Percentiles rank a stretch among this genome's conserved stretches.
Conservation (phyloP, 805 yeast genomes). For the Diddensiella santjacobensis region DNA sequence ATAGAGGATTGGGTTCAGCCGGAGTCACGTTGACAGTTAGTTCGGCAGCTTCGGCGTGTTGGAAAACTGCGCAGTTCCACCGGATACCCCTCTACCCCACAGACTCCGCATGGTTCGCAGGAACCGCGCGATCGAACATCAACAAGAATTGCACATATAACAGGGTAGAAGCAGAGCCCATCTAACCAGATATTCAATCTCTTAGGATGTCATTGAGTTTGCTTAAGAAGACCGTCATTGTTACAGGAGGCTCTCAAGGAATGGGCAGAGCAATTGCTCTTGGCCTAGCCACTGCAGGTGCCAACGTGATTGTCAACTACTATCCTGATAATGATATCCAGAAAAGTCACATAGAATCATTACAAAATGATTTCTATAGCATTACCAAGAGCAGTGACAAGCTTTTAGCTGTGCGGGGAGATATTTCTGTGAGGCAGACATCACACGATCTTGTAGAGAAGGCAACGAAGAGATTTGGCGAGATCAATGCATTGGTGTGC, state of each 20-base stretch:
- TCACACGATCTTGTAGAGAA: slow-evolving; percentile 25
- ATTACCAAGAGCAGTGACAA: slow-evolving; percentile 19
- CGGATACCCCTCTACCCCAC: too few species aligned
- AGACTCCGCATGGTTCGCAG: too few species aligned
- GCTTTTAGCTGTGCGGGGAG: slow-evolving; percentile 40
- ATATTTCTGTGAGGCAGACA: slow-evolving; percentile 40
- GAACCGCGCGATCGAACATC: too few species aligned
- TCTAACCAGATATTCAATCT: too few species aligned
- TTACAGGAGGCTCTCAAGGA: slow-evolving; percentile 54
- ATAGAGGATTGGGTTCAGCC: too few species aligned
- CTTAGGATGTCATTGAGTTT: neutral
- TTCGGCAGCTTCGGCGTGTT: too few species aligned
- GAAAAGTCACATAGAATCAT: slow-evolving; percentile 55
- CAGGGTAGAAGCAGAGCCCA: too few species aligned
- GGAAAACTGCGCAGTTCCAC: too few species aligned
- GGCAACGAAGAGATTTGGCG: slow-evolving; percentile 39
- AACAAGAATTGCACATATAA: too few species aligned
- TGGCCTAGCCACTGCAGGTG: slow-evolving; percentile 44
- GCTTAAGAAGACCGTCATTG: slow-evolving; percentile 11
- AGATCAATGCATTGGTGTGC: slow-evolving; percentile 40
- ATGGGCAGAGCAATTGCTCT: slow-evolving; percentile 48
- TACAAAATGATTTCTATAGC: slow-evolving; percentile 31
- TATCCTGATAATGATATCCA: slow-evolving; percentile 10
- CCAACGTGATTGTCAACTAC: slow-evolving; percentile 36
- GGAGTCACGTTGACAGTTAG: too few species aligned